Conservation (phyloP, 345 rosid genomes). For the Kernera saxatilis region DNA sequence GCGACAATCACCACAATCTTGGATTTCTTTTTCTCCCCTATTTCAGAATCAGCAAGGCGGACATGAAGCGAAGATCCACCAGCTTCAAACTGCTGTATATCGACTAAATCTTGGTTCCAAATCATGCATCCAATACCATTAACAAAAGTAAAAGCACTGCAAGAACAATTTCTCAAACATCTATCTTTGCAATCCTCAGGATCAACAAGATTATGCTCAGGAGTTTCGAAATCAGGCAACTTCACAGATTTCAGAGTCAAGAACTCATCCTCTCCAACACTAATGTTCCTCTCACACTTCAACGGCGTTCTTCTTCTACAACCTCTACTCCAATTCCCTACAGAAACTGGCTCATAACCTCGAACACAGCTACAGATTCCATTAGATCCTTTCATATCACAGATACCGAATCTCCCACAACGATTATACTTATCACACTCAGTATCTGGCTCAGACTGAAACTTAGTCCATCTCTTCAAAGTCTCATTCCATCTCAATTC, state of each 20-base stretch:
- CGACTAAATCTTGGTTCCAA: constrained; percentile 41
- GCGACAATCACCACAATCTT: constrained; percentile 33
- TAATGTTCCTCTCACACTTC: constrained; percentile 38
- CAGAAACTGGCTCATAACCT: constrained; percentile 39
- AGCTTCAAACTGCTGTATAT: constrained; percentile 27
- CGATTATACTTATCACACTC: constrained; percentile 65
- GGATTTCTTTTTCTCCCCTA: constrained; percentile 34
- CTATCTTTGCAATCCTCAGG: constrained; percentile 32
- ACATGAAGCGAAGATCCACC: constrained; percentile 36
- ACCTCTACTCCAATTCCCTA: constrained; percentile 47
- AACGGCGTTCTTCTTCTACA: constrained; percentile 41
- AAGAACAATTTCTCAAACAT: constrained; percentile 48
- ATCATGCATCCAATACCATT: constrained; percentile 44
- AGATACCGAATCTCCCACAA: constrained; percentile 67
- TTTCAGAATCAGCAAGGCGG: constrained; percentile 37
- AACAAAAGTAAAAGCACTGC: constrained; percentile 41
- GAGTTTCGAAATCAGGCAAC: constrained; percentile 44
- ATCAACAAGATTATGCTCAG: constrained; percentile 15
- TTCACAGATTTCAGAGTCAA: constrained; percentile 26
- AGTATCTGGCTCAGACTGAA: constrained; percentile 42
- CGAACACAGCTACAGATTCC: constrained; percentile 49
- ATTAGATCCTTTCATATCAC: constrained; percentile 24
- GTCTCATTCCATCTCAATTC: constrained; percentile 46
- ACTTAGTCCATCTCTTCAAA: constrained; percentile 37
- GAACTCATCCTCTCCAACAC: constrained; percentile 41